These are phyloP conservation scores for Achaetomiella virescens DNA, from an alignment of 495 filamentous ascomycete genomes.

Conservation along the genomic window DNA sequence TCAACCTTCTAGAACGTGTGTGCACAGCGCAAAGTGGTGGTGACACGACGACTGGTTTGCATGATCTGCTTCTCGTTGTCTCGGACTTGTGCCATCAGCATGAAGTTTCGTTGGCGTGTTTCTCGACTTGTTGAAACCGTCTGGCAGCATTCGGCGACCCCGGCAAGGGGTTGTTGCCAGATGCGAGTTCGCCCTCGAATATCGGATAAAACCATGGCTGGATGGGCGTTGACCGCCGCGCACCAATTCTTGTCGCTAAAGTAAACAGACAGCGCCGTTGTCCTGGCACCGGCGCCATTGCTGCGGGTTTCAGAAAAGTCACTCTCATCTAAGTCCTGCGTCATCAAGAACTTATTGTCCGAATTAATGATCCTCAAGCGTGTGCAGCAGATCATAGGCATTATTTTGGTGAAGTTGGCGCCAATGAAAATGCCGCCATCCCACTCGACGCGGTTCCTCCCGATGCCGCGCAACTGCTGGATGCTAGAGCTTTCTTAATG, in stretches of 20 bases:
- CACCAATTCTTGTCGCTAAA: neutral
- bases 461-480: neutral
- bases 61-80: slow-evolving; percentile 14
- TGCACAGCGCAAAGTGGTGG: neutral
- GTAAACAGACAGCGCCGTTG: slow-evolving; percentile 1
- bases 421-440: no score
- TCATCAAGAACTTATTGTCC: no score
- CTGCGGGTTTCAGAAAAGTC: neutral
- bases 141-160: neutral
- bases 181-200: slow-evolving; percentile 12
- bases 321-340: no score
- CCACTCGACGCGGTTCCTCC: no score
- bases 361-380: no score
- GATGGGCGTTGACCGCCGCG: neutral
- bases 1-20: slow-evolving; percentile 15
- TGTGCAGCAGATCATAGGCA: no score
- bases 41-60: slow-evolving; percentile 7
- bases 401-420: no score
- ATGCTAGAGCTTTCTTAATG: neutral
- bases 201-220: slow-evolving; percentile 8
- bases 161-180: neutral
- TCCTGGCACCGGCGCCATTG: neutral
- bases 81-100: slow-evolving; percentile 10
- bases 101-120: neutral
- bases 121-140: neutral